Percentiles rank a stretch among this genome's conserved stretches.
phyloP scores from a whole-genome alignment of 768 basidiomycete genomes.

The Amanita subjunquillea region DNA sequence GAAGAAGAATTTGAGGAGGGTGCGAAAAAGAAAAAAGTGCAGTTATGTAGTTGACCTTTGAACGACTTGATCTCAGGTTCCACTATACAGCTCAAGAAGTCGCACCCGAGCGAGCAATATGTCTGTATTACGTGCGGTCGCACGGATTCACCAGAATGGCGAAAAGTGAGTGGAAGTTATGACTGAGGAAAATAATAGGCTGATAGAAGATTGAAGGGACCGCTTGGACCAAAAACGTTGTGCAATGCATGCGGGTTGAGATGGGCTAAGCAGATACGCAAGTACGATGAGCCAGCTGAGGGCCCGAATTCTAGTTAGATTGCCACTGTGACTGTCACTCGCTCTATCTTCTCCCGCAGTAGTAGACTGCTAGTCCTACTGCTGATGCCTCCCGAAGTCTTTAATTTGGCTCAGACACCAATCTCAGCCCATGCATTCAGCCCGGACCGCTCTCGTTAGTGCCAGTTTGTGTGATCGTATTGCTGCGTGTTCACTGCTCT shows the following conservation, averaged over 20 bases:
- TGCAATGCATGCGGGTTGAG: slow-evolving; percentile 95
- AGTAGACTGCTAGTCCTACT: slow-evolving; percentile 87
- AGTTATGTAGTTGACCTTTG: slow-evolving; percentile 2
- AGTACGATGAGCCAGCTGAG: slow-evolving; percentile 23
- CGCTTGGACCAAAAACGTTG: slow-evolving; percentile 91
- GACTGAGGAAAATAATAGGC: not conserved
- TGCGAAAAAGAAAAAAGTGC: slow-evolving; percentile 56
- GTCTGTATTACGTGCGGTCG: slow-evolving; percentile 90
- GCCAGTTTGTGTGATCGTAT: not conserved
- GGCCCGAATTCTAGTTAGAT: not conserved
- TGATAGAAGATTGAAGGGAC: slow-evolving; percentile 44
- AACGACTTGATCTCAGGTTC: not conserved
- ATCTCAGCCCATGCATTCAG: slow-evolving; percentile 90
- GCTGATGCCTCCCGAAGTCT: slow-evolving; percentile 63
- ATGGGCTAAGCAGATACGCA: slow-evolving; percentile 70
- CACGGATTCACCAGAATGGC: slow-evolving; percentile 96
- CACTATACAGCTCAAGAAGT: slow-evolving; percentile 32
- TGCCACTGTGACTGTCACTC: not conserved
- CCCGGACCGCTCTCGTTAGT: slow-evolving; percentile 76
- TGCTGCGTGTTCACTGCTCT: slow-evolving; percentile 1
- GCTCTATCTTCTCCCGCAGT: slow-evolving; percentile 27
- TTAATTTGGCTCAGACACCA: slow-evolving; percentile 69
- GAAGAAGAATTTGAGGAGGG: slow-evolving; percentile 43
- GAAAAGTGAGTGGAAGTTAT: slow-evolving; percentile 46
- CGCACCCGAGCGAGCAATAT: slow-evolving; percentile 50